Evolutionary conservation across 352 stramenopile genomes (phyloP).

Genomic region (Pythium utonaiense): DNA sequence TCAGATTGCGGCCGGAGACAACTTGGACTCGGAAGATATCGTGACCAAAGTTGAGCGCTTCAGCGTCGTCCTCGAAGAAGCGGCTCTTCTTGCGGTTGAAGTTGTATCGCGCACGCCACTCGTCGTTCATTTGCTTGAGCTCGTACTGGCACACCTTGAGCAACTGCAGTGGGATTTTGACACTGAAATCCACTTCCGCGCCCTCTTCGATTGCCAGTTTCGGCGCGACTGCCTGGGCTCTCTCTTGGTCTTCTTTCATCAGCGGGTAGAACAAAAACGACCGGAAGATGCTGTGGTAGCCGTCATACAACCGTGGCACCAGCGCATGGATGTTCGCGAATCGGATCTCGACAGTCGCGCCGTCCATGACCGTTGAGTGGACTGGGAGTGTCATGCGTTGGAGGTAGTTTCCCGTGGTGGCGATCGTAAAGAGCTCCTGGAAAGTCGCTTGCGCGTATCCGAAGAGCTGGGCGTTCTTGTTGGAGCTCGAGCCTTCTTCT

Average conservation of each 20-base stretch:
- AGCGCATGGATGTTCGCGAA: constrained; percentile 51
- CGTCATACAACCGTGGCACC: constrained; percentile 44
- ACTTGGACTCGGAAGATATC: constrained; percentile 79
- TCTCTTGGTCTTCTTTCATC: constrained; percentile 46
- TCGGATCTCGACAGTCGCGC: constrained; percentile 56
- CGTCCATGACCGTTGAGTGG: constrained; percentile 55
- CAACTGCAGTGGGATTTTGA: constrained; percentile 77
- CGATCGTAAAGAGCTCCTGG: constrained; percentile 69
- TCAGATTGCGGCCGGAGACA: constrained; percentile 54
- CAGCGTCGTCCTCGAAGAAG: constrained; percentile 75
- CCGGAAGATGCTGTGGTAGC: constrained; percentile 49
- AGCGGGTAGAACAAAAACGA: constrained; percentile 65
- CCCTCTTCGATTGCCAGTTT: constrained; percentile 79
- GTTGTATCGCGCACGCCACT: constrained; percentile 78
- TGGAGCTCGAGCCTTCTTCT: constrained; percentile 58
- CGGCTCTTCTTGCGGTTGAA: constrained; percentile 72
- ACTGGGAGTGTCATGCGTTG: constrained; percentile 68
- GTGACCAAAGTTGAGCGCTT: constrained; percentile 74
- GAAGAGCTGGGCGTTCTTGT: constrained; percentile 65
- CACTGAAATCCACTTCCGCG: constrained; percentile 71
- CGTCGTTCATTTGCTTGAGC: constrained; percentile 64
- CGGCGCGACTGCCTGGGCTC: constrained; percentile 39
- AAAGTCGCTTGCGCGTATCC: constrained; percentile 74
- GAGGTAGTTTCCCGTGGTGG: constrained; percentile 49
- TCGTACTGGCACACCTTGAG: constrained; percentile 69